phyloP scores from a whole-genome alignment of 1,284 basidiomycete genomes.

The Schizophyllum commune region DNA sequence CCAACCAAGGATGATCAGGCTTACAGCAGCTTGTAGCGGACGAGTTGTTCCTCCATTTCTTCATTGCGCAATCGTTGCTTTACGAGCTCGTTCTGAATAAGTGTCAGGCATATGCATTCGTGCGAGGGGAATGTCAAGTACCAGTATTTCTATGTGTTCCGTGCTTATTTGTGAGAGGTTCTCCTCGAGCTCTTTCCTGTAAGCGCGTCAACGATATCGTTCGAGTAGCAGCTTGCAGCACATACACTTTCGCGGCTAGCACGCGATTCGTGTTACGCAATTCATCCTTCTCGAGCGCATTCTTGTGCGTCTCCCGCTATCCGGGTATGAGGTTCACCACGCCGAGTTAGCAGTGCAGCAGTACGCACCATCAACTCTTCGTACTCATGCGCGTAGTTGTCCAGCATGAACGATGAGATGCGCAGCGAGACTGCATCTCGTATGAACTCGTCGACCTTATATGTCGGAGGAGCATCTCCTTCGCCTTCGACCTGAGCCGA shows the following conservation, averaged over 20 bases:
- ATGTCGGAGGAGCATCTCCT: slow-evolving; percentile 27
- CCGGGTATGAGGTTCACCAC: slow-evolving; percentile 27
- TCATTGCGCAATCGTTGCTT: slow-evolving; percentile 81
- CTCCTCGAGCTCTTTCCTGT: slow-evolving; percentile 71
- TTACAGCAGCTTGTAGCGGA: slow-evolving; percentile 85
- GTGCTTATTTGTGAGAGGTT: slow-evolving; percentile 72
- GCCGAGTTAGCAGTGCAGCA: neutral
- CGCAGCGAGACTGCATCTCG: slow-evolving; percentile 75
- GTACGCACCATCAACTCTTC: slow-evolving; percentile 49
- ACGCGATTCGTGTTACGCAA: slow-evolving; percentile 72
- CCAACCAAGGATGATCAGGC: slow-evolving; percentile 21
- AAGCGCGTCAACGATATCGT: slow-evolving; percentile 5
- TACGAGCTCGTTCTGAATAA: slow-evolving; percentile 77
- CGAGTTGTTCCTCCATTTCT: slow-evolving; percentile 85
- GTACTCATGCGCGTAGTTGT: slow-evolving; percentile 84
- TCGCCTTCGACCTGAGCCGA: slow-evolving; percentile 19
- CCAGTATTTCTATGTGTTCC: slow-evolving; percentile 73
- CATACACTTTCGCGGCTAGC: slow-evolving; percentile 76
- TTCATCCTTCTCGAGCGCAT: slow-evolving; percentile 74
- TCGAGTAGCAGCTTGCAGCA: slow-evolving; percentile 9
- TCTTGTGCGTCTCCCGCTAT: slow-evolving; percentile 62
- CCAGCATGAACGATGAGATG: slow-evolving; percentile 90
- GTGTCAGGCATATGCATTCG: neutral
- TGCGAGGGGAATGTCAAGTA: slow-evolving; percentile 24
- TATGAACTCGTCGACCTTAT: slow-evolving; percentile 77